phyloP scores from a whole-genome alignment of 2,329 filamentous ascomycete genomes.

The Elsinoe arachidis region DNA sequence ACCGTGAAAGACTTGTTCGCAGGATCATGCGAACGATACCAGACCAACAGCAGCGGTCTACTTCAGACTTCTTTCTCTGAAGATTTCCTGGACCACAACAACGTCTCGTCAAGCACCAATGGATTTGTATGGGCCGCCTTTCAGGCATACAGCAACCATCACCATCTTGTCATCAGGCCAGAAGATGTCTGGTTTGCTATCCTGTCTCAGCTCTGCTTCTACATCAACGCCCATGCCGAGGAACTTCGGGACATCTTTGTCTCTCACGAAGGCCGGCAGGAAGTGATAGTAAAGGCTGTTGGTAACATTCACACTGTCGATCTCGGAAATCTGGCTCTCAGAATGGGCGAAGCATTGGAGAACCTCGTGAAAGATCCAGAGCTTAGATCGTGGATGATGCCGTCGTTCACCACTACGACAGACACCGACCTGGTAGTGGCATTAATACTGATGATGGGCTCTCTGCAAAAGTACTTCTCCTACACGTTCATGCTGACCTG shows the following conservation, averaged over 20 bases:
- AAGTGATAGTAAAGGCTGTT: constrained; percentile 28
- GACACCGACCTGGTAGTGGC: constrained; percentile 36
- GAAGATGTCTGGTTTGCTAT: constrained; percentile 49
- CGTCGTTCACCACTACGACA: constrained; percentile 44
- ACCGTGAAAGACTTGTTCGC: too few relatives aligned
- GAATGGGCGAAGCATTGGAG: constrained; percentile 34
- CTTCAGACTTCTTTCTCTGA: neutral
- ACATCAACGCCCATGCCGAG: constrained; percentile 40
- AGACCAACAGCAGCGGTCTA: neutral
- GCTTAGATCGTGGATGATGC: constrained; percentile 43
- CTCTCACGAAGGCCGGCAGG: constrained; percentile 34
- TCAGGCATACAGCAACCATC: constrained; percentile 41
- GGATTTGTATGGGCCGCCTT: neutral
- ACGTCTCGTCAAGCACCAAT: neutral
- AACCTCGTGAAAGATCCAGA: constrained; percentile 35
- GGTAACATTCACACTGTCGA: constrained; percentile 21
- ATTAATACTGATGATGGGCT: constrained; percentile 40
- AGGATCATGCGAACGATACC: too few relatives aligned
- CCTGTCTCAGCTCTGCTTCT: constrained; percentile 40
- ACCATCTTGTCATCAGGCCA: constrained; percentile 41
- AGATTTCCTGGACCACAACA: neutral
- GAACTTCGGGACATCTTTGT: constrained; percentile 38
- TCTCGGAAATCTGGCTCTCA: constrained; percentile 25
- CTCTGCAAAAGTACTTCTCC: constrained; percentile 39
- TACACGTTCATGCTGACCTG: constrained; percentile 30